phyloP scores from a whole-genome alignment of 2,329 filamentous ascomycete species.

The Cryphonectria naterciae region DNA sequence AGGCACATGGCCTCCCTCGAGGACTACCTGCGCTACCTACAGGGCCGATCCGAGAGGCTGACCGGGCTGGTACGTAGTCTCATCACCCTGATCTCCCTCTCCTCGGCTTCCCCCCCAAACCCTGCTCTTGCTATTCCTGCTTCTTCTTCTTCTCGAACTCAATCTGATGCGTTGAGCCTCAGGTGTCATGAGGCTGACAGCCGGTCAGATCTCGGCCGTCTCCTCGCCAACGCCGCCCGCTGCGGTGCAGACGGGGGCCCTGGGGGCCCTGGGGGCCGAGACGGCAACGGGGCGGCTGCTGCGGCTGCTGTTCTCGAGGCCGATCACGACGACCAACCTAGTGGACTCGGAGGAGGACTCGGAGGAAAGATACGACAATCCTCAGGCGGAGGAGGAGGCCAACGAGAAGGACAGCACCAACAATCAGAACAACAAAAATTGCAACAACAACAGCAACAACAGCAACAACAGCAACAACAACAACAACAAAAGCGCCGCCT shows the following conservation, averaged over 20 bases:
- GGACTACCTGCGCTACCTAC: conserved; percentile 34
- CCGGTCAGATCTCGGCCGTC: conserved; percentile 32
- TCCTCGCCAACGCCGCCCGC: conserved; percentile 15
- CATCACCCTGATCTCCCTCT: conserved; percentile 16
- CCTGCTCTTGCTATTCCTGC: not conserved
- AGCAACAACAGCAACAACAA: not conserved
- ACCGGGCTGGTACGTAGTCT: conserved; percentile 33
- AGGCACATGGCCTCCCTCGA: conserved; percentile 32
- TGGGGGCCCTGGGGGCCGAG: conserved; percentile 23
- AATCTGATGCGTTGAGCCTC: conserved; percentile 19
- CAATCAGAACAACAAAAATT: not conserved
- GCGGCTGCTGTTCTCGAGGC: conserved; percentile 9
- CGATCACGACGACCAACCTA: not conserved
- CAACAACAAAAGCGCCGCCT: not conserved
- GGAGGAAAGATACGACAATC: not conserved
- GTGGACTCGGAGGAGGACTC: not conserved
- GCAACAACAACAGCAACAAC: not conserved
- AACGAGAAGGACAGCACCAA: not conserved
- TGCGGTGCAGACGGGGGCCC: conserved; percentile 25
- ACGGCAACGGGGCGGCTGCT: conserved; percentile 24
- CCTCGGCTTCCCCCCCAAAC: conserved; percentile 10
- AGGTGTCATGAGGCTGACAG: conserved; percentile 27
- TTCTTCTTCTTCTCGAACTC: conserved; percentile 11
- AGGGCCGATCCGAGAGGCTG: conserved; percentile 34
- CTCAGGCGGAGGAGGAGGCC: not conserved